These are phyloP conservation scores for Termitomyces sp. DNA, from an alignment of 768 basidiomycete genomes.

Conservation along the genomic window DNA sequence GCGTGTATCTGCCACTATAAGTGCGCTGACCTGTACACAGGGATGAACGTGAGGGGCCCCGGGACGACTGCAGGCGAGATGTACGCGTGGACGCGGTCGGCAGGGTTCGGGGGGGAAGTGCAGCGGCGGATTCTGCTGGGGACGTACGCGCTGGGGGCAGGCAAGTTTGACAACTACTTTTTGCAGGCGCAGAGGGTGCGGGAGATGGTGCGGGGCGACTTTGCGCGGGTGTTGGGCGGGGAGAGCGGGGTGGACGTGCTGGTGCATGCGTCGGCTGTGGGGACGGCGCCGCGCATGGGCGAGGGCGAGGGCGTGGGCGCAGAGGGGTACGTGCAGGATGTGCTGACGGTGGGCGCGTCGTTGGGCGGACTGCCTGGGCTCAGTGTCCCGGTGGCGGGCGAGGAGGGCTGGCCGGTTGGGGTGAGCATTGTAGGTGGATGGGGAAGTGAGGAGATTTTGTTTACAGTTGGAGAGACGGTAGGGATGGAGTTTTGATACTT, in stretches of 20 bases:
- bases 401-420: slow-evolving; percentile 36
- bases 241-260: slow-evolving; percentile 69
- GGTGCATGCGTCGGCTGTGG: slow-evolving; percentile 82
- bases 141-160: slow-evolving; percentile 86
- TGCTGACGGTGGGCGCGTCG: slow-evolving; percentile 88
- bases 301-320: slow-evolving; percentile 21
- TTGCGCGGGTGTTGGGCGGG: slow-evolving; percentile 55
- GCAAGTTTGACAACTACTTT: slow-evolving; percentile 97
- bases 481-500: too few species aligned
- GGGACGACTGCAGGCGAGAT: slow-evolving; percentile 37
- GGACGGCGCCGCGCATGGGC: slow-evolving; percentile 65
- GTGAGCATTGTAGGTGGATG: slow-evolving; percentile 83
- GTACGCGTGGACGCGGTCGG: slow-evolving; percentile 63
- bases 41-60: slow-evolving; percentile 38
- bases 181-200: slow-evolving; percentile 87
- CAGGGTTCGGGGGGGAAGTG: slow-evolving; percentile 80
- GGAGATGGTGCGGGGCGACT: slow-evolving; percentile 64
- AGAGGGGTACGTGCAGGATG: slow-evolving; percentile 80
- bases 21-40: slow-evolving; percentile 23
- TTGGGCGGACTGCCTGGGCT: slow-evolving; percentile 85
- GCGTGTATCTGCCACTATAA: background rate
- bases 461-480: slow-evolving; percentile 28
- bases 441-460: slow-evolving; percentile 65
- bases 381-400: slow-evolving; percentile 52
- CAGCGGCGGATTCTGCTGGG: slow-evolving; percentile 84